Percentiles rank a stretch among this genome's conserved stretches.
These are phyloP conservation scores for Mycena citricolor DNA, from an alignment of 1,284 basidiomycete species.

Conservation along the genomic window DNA sequence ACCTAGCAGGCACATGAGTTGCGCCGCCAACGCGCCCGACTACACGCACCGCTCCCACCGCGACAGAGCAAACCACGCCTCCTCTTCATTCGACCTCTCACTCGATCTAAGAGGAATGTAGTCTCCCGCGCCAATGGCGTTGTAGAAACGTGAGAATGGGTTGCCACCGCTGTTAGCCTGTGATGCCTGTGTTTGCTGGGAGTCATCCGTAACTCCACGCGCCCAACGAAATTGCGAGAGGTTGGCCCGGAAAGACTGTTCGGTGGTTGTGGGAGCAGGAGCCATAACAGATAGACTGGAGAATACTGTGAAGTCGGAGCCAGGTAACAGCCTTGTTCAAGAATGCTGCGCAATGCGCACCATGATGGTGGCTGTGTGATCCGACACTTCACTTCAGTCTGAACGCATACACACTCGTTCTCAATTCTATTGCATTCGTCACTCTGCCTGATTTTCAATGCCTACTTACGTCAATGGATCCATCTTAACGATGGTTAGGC, in stretches of 20 bases:
- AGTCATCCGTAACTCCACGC: constrained; percentile 71
- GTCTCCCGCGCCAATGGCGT: constrained; percentile 62
- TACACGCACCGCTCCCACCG: constrained; percentile 82
- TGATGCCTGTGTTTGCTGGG: constrained; percentile 43
- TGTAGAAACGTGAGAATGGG: constrained; percentile 77
- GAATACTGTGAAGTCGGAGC: too few species aligned
- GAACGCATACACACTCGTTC: too few species aligned
- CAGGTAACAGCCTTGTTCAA: too few species aligned
- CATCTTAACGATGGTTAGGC: too few species aligned
- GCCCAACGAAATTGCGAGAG: constrained; percentile 88
- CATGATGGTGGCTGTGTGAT: too few species aligned
- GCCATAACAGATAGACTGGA: too few species aligned
- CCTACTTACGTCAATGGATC: too few species aligned
- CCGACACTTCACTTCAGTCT: too few species aligned
- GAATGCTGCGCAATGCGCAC: too few species aligned
- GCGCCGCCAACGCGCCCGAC: constrained; percentile 6
- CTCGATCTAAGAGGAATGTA: constrained; percentile 88
- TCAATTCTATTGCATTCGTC: too few species aligned
- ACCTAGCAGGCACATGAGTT: constrained; percentile 40
- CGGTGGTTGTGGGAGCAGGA: constrained; percentile 40
- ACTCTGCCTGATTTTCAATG: too few species aligned
- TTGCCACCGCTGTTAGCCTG: constrained; percentile 39
- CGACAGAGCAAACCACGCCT: constrained; percentile 92
- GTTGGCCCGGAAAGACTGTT: constrained; percentile 67
- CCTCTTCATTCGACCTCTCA: constrained; percentile 90